Percentiles rank a stretch among this genome's conserved stretches.
phyloP scores from a whole-genome alignment of 208 protist species.

The Acanthamoeba culbertsoni region DNA sequence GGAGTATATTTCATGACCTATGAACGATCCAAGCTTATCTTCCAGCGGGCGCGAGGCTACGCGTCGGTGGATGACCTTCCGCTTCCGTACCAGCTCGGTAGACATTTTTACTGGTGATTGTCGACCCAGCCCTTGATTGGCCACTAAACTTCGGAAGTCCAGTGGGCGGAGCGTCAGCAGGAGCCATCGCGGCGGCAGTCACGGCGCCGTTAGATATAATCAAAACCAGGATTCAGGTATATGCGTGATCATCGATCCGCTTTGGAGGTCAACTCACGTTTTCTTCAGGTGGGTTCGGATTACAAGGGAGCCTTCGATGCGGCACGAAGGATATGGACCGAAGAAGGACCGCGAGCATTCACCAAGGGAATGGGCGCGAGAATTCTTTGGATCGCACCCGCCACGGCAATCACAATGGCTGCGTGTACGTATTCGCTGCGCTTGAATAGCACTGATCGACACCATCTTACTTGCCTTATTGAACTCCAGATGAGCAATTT shows the following conservation, averaged over 20 bases:
- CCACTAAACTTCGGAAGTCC: background rate
- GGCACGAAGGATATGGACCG: background rate
- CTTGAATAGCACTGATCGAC: background rate
- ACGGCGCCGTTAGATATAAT: conserved; percentile 79
- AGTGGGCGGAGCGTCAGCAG: conserved; percentile 65
- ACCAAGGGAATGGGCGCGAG: conserved; percentile 72
- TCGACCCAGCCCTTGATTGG: background rate
- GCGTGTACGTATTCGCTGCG: conserved; percentile 57
- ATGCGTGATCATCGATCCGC: too few species aligned
- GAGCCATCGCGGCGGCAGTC: conserved; percentile 71
- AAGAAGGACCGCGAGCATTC: background rate
- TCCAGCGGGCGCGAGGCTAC: conserved; percentile 22
- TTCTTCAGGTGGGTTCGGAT: conserved; percentile 57
- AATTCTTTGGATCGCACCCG: conserved; percentile 77
- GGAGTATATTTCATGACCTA: conserved; percentile 78
- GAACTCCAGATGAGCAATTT: conserved; percentile 21
- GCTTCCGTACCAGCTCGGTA: conserved; percentile 49
- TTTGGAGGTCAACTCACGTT: too few species aligned
- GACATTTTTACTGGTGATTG: background rate
- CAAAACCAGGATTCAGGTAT: conserved; percentile 79
- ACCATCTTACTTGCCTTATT: background rate
- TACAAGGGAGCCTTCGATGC: conserved; percentile 30
- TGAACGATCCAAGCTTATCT: conserved; percentile 66
- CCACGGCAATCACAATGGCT: conserved; percentile 78
- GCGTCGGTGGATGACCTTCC: conserved; percentile 41